Evolutionary conservation across 805 yeast genomes (phyloP).

Genomic region (Debaryomyces maramus): DNA sequence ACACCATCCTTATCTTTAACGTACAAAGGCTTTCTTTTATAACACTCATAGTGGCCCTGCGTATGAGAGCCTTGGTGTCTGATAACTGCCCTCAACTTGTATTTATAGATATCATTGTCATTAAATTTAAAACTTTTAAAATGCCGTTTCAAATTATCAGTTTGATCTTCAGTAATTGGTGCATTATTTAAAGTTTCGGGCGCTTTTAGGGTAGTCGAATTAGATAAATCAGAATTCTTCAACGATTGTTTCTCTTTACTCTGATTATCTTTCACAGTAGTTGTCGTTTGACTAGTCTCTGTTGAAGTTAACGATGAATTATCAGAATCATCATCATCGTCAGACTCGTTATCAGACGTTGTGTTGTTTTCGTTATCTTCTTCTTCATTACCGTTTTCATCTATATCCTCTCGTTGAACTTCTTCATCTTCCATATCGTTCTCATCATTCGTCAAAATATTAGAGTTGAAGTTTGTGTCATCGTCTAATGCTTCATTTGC

Average conservation of each 20-base stretch:
- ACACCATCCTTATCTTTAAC: conserved; percentile 46
- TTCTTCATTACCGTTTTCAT: conserved; percentile 33
- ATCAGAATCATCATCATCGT: conserved; percentile 22
- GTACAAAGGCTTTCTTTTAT: conserved; percentile 68
- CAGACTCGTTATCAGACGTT: conserved; percentile 11
- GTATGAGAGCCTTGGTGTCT: conserved; percentile 88
- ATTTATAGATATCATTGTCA: conserved; percentile 46
- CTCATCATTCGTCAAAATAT: conserved; percentile 27
- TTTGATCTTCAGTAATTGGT: conserved; percentile 40
- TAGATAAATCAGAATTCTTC: conserved; percentile 6
- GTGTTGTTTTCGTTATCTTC: conserved; percentile 22
- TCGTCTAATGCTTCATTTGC: conserved; percentile 17
- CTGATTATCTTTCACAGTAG: not conserved
- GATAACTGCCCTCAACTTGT: conserved; percentile 68
- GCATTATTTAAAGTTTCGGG: conserved; percentile 35
- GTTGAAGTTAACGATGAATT: conserved; percentile 18
- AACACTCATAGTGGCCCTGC: conserved; percentile 90
- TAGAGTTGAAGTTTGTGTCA: conserved; percentile 16
- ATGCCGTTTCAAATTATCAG: conserved; percentile 33
- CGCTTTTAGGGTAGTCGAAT: conserved; percentile 11
- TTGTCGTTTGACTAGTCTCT: conserved; percentile 12
- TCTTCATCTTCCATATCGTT: conserved; percentile 34
- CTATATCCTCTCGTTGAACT: conserved; percentile 40
- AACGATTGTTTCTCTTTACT: not conserved
- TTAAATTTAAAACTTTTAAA: conserved; percentile 39